Evolutionary conservation across 768 basidiomycete species (phyloP), one percentile per base, ranked within the genome.

Genomic region (Paxillus rubicundulus): DNA sequence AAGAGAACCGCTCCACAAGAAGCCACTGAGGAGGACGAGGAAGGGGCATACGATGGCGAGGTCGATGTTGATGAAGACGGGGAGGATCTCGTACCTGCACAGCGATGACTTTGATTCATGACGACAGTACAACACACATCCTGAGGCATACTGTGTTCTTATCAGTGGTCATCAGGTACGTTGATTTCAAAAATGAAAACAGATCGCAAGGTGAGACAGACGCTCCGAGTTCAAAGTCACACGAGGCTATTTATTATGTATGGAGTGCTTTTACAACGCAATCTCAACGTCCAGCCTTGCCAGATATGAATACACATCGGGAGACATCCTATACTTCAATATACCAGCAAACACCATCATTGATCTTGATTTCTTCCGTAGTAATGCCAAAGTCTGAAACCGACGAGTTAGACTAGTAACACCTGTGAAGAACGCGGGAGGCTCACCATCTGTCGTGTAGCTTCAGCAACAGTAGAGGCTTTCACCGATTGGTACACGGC

Each of bases 291-390:
- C 92, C 57, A 92, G 64, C 52, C 90, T 76, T 12, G 90, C 89
- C 49, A 96, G 75, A 68, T 94, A 91, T 30, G 87, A 87, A 72
- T 95, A 93, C 54, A 93, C 86, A 65, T 96, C 92, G 18, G 88
- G 84, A 30, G 88, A 88, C 84, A 97, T 86, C 54, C 92, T 81
- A 68, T 94, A 95, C 61, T 90, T 87, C 50, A 95, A 73, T 56
- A 91, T 86, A 21, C 89, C 88, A 28, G 89, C 92, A 70, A 92
- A 97, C 51, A 92, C 81, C 81, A 94, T 92, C 51, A 96, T 65
- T 6, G 89, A 86, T 50, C 92, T 76, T 50, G 91, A 89, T 70
- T 92, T 93, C 65, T 81, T 88, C 55, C 89, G 77, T 24, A 93
- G 70, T 16, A 80, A 73, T 0, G 76, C 72, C 56, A 94, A 73